Percentiles rank a stretch among this genome's conserved stretches.
phyloP scores from a whole-genome alignment of 306 rosid genomes.

The Ormosia semicastrata region DNA sequence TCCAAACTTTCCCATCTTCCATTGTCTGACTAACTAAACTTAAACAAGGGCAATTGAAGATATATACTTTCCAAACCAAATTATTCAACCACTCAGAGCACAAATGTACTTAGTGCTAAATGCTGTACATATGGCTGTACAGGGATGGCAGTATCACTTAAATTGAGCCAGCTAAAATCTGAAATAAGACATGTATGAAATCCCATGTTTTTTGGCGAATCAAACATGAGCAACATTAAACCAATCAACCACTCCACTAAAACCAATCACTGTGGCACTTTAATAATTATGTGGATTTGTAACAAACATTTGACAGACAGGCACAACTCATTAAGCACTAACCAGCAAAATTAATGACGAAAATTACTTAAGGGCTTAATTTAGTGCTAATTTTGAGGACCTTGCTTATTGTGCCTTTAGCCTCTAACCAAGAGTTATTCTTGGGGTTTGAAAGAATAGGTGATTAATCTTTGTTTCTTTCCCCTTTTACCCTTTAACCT shows the following conservation, averaged over 20 bases:
- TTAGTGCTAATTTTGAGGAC: conserved; percentile 75
- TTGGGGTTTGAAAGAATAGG: conserved; percentile 51
- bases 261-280: conserved; percentile 27
- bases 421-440: conserved; percentile 59
- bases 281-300: conserved; percentile 49
- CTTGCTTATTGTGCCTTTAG: conserved; percentile 58
- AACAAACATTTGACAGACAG: conserved; percentile 65
- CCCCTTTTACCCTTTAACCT: conserved; percentile 36
- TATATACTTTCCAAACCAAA: not conserved
- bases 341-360: conserved; percentile 45
- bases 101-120: conserved; percentile 31
- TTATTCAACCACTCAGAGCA: conserved; percentile 23
- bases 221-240: conserved; percentile 70
- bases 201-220: conserved; percentile 73
- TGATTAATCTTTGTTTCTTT: conserved; percentile 19
- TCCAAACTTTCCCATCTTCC: conserved; percentile 19
- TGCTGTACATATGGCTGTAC: conserved; percentile 30
- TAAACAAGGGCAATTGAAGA: conserved; percentile 14
- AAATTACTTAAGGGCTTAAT: conserved; percentile 39
- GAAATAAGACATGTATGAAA: conserved; percentile 61
- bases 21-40: not conserved
- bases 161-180: conserved; percentile 33
- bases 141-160: conserved; percentile 31
- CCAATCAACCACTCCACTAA: conserved; percentile 82
- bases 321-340: conserved; percentile 86